Conservation (phyloP, 163 green algal genomes). For the Smithsoniella earleae region DNA sequence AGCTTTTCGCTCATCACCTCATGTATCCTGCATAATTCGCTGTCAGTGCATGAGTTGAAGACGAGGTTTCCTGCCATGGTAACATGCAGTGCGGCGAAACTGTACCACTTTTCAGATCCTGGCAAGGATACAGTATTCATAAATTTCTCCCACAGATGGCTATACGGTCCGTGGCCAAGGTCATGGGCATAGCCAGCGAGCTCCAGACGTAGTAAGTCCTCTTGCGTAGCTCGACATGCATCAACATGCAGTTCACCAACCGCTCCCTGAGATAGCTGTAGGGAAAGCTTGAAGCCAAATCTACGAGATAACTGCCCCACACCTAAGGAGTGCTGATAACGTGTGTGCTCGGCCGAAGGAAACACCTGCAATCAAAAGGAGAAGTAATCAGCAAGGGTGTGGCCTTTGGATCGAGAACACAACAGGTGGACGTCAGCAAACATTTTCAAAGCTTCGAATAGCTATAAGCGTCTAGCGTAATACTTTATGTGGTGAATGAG, state of each 20-base stretch:
- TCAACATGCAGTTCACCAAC: neutral
- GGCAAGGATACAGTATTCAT: neutral
- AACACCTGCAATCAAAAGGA: neutral
- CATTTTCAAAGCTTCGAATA: no score
- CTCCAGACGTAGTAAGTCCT: constrained; percentile 1
- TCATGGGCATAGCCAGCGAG: constrained; percentile 27
- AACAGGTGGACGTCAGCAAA: no score
- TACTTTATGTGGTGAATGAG: no score
- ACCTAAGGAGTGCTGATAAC: constrained; percentile 7
- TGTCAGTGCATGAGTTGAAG: no score
- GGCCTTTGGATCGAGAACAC: no score
- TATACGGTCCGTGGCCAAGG: constrained; percentile 3
- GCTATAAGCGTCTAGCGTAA: no score
- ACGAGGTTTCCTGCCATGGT: neutral
- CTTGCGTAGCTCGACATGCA: neutral
- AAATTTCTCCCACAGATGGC: constrained; percentile 18
- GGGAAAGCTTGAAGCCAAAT: neutral
- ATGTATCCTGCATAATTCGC: constrained; percentile 17
- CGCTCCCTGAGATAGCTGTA: neutral
- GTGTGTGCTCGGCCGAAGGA: constrained; percentile 7
- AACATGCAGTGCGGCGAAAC: neutral
- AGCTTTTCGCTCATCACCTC: neutral
- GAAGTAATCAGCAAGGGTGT: no score
- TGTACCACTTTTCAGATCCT: neutral
- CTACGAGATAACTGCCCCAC: neutral